Evolutionary conservation across 1,284 basidiomycete species (phyloP).

Genomic region (Sanghuangporus sanghuang): DNA sequence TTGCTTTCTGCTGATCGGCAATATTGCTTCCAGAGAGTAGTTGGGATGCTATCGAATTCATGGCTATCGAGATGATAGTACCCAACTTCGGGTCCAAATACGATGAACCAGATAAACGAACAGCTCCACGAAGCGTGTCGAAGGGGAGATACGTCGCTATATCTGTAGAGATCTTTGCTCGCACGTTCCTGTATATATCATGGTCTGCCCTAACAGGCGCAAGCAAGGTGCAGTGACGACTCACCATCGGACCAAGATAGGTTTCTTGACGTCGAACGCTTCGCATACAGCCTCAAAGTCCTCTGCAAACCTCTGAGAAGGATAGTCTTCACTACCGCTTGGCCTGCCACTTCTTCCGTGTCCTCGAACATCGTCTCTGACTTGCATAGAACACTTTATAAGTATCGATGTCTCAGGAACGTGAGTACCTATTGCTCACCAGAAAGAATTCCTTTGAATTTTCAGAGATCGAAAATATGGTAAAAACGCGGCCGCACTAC

Average conservation of each 20-base stretch:
- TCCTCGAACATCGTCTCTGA: conserved; percentile 6
- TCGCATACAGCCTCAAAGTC: conserved; percentile 3
- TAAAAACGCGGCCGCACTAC: not conserved
- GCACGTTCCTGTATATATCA: conserved; percentile 20
- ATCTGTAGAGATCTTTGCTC: conserved; percentile 33
- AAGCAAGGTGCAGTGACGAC: conserved; percentile 1
- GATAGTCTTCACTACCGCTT: not conserved
- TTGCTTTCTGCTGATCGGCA: conserved; percentile 24
- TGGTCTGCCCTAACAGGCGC: not conserved
- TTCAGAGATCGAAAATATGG: conserved; percentile 7
- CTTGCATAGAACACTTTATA: not conserved
- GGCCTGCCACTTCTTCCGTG: conserved; percentile 4
- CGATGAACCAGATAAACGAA: conserved; percentile 31
- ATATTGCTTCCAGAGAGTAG: conserved; percentile 14
- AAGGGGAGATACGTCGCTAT: conserved; percentile 31
- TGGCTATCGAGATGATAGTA: conserved; percentile 4
- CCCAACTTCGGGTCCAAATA: conserved; percentile 28
- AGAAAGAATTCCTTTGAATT: conserved; percentile 19
- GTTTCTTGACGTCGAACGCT: conserved; percentile 24
- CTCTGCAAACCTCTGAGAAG: conserved; percentile 3
- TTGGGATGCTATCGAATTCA: not conserved
- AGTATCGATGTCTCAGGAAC: not conserved
- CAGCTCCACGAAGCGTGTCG: conserved; percentile 31
- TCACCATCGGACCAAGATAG: conserved; percentile 36
- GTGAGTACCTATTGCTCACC: conserved; percentile 13